Conservation (phyloP, 345 rosid species). For the Salix exigua region DNA sequence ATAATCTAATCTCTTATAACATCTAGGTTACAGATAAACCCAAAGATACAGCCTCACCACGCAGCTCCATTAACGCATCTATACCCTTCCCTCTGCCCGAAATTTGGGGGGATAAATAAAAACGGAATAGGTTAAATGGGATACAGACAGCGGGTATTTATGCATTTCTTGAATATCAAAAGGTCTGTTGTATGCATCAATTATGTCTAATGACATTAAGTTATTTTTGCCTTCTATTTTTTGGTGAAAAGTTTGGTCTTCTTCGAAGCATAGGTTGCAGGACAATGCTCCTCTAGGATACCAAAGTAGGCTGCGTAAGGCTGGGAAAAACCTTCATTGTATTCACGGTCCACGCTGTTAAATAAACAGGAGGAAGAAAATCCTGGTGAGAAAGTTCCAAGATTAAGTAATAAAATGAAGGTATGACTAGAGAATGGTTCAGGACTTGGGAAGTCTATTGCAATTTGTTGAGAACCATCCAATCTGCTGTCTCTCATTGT, state of each 20-base stretch:
- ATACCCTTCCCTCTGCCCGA: too few relatives aligned
- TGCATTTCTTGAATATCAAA: not conserved
- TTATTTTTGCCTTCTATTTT: not conserved
- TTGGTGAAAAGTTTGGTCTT: not conserved
- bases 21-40: too few relatives aligned
- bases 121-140: too few relatives aligned
- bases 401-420: slow-evolving; percentile 16
- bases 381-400: slow-evolving; percentile 23
- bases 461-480: slow-evolving; percentile 71
- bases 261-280: slow-evolving; percentile 1
- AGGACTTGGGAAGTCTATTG: slow-evolving; percentile 55
- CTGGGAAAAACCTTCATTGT: slow-evolving; percentile 36
- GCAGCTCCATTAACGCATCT: too few relatives aligned
- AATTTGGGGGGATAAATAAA: too few relatives aligned
- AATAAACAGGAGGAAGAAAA: slow-evolving; percentile 19
- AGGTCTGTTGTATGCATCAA: not conserved
- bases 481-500: slow-evolving; percentile 65
- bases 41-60: too few relatives aligned
- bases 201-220: not conserved
- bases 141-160: too few relatives aligned
- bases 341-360: slow-evolving; percentile 47
- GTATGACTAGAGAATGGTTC: slow-evolving; percentile 23
- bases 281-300: slow-evolving; percentile 27
- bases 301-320: slow-evolving; percentile 40
- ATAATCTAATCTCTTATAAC: too few relatives aligned